A percentile compares a stretch with the other conserved stretches of the same genome.
phyloP scores from a whole-genome alignment of 495 filamentous ascomycete genomes.

The Penicillium maclennaniae region DNA sequence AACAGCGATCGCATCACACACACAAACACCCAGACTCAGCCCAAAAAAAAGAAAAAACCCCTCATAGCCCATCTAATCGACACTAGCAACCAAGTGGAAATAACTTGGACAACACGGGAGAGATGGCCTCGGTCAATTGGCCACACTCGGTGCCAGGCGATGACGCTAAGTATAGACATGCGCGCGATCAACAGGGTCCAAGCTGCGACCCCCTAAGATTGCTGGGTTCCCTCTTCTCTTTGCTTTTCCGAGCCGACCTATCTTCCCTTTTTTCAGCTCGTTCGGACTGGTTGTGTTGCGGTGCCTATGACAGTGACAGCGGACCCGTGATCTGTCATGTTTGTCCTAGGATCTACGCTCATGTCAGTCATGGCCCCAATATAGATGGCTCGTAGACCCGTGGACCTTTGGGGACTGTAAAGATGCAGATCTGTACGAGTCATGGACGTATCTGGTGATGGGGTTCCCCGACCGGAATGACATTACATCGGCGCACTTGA shows the following conservation, averaged over 20 bases:
- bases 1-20: background rate
- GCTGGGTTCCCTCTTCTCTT: background rate
- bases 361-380: no score
- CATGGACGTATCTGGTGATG: background rate
- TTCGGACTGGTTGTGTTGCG: background rate
- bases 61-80: background rate
- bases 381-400: no score
- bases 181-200: constrained; percentile 12
- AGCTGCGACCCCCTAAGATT: constrained; percentile 1
- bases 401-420: no score
- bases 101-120: background rate
- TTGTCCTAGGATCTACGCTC: no score
- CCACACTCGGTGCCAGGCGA: background rate
- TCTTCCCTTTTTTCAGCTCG: background rate
- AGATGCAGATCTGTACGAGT: background rate
- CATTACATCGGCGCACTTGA: background rate
- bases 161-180: constrained; percentile 6
- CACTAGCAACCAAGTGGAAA: background rate
- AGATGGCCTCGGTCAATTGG: background rate
- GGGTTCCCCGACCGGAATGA: no score
- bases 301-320: background rate
- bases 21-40: background rate
- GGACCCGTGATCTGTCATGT: background rate
- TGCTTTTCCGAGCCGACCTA: background rate
- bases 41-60: no score